Base-by-base conservation (phyloP, 2,329 filamentous ascomycete genomes). In the Aotearoamyces nothofagi region DNA sequence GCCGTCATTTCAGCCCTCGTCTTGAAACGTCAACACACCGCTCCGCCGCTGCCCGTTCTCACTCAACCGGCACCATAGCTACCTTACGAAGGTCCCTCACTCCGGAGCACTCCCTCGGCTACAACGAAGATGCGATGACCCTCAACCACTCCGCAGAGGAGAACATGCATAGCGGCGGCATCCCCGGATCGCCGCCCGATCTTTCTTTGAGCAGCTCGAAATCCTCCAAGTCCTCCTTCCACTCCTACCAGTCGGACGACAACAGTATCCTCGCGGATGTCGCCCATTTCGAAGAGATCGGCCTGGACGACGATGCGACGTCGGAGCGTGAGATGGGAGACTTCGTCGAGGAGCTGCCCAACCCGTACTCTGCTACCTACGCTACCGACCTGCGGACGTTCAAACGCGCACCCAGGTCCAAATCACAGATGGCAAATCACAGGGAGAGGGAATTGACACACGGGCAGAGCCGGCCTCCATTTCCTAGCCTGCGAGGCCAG, bases 281-380 rank as follows among this genome's bases (percentile, higher is more conserved):
- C 33, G 74, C 72, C 38, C 75, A 94, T 51, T 94, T 94, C 45
- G 87, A 96, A 51, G 87, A 94, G 39, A 93, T 94, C 49, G 82
- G 79, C 9, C 69, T 96, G 16, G 78, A 84, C 35, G 76, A 80
- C 42, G 75, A 84, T 44, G 60, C 30, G 9, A 35, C 44, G 15
- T 34, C 35, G 5, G 45, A 48, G 30, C 29, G 33, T 2, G 42
- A 47, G 20, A 45, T 44, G 31, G 40, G 39, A 8, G 39, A 45
- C 11, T 50, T 48, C 27, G 35, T 33, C 2, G 32, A 42, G n/a
- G 46, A 47, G 29, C 39, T 36, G 6, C 33, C 29, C 12, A 44
- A 46, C 25, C 45, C 43, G 4, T 46, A 47, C 19, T 39, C 41
- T 34, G 37, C 41, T 5, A 37, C 37, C 4, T 47, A 33, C 29